Conservation (phyloP, 768 basidiomycete species). For the Leccinum sublutescens region DNA sequence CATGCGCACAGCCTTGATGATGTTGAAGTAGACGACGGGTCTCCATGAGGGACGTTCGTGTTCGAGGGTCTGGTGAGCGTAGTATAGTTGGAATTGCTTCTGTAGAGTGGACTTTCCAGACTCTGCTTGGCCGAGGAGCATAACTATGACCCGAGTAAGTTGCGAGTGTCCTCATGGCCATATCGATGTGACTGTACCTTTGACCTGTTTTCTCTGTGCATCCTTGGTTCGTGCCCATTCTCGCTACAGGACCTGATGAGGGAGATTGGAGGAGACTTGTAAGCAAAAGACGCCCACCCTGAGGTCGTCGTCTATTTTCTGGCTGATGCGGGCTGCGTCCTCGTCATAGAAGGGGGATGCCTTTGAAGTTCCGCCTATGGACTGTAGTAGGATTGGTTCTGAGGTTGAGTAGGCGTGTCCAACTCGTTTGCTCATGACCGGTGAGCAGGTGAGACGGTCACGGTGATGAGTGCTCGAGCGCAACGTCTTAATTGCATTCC, state of each 20-base stretch:
- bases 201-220: slow-evolving; percentile 47
- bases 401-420: slow-evolving; percentile 31
- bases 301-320: slow-evolving; percentile 56
- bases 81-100: slow-evolving; percentile 82
- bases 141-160: slow-evolving; percentile 41
- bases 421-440: slow-evolving; percentile 28
- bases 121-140: slow-evolving; percentile 79
- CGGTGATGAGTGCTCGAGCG: slow-evolving; percentile 17
- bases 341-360: slow-evolving; percentile 39
- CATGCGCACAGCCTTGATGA: slow-evolving; percentile 75
- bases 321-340: slow-evolving; percentile 47
- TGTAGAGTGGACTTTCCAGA: slow-evolving; percentile 82
- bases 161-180: not conserved
- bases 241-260: slow-evolving; percentile 37
- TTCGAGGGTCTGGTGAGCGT: slow-evolving; percentile 68
- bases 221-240: slow-evolving; percentile 49
- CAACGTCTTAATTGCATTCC: slow-evolving; percentile 32
- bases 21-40: slow-evolving; percentile 79
- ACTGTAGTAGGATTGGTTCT: slow-evolving; percentile 33
- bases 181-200: slow-evolving; percentile 39
- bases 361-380: slow-evolving; percentile 29
- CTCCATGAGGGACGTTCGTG: slow-evolving; percentile 73
- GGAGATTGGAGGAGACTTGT: not conserved
- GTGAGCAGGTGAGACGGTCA: slow-evolving; percentile 11
- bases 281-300: slow-evolving; percentile 36